A percentile compares a stretch with the other conserved stretches of the same genome.
Conservation (phyloP, 495 filamentous ascomycete genomes). For the Xanthoparmelia taractica region DNA sequence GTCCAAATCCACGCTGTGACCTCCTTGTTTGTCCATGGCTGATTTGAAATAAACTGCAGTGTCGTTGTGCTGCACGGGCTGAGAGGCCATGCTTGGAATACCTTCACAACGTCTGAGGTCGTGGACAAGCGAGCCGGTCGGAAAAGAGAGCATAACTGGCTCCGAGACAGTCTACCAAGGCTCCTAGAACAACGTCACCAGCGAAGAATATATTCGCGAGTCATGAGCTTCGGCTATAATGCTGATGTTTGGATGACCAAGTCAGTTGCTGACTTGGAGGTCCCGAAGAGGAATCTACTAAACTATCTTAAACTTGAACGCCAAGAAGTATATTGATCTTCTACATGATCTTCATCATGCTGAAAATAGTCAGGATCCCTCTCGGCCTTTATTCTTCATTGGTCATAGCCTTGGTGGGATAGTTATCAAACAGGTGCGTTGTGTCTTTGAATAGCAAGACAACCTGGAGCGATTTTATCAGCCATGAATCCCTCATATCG, state of each 20-base stretch:
- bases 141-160: slow-evolving; percentile 1
- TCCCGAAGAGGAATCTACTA: not conserved
- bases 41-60: not conserved
- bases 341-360: not conserved
- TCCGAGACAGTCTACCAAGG: slow-evolving; percentile 4
- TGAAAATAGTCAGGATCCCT: not conserved
- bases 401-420: slow-evolving; percentile 1
- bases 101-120: not conserved
- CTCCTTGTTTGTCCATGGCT: not conserved
- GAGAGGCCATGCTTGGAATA: slow-evolving; percentile 7
- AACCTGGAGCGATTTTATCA: not conserved
- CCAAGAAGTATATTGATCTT: not conserved
- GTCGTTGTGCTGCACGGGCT: slow-evolving; percentile 9
- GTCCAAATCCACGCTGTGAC: not conserved
- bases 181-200: not conserved
- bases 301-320: not conserved
- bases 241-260: slow-evolving; percentile 11
- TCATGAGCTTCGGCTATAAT: slow-evolving; percentile 12
- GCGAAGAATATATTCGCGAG: not conserved
- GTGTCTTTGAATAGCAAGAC: not conserved
- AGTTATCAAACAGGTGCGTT: not conserved
- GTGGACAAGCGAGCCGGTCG: not conserved
- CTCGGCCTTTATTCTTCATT: not conserved
- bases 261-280: not conserved
- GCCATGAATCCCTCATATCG: too few species aligned